phyloP scores from a whole-genome alignment of 305 asterid genomes.

The Fraxinus paxiana region DNA sequence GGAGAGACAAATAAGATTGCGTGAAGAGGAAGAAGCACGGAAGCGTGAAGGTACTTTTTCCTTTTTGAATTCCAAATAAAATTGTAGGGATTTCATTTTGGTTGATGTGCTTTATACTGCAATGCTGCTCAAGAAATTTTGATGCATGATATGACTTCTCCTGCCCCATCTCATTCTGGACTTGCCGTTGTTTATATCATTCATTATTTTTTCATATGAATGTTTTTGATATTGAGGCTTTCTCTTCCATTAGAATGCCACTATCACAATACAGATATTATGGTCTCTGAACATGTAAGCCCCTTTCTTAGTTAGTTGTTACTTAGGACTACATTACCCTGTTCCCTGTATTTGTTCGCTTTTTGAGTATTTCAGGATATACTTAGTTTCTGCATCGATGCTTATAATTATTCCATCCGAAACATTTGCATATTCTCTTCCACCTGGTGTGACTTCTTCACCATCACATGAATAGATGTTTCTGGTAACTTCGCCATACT shows the following conservation, averaged over 20 bases:
- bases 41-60: conserved; percentile 67
- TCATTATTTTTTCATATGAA: background rate
- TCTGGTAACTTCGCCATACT: background rate
- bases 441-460: background rate
- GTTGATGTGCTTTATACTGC: background rate
- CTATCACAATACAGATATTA: background rate
- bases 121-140: background rate
- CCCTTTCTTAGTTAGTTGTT: background rate
- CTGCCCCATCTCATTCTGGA: background rate
- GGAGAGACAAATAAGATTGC: conserved; percentile 63
- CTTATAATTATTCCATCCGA: background rate
- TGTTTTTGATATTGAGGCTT: background rate
- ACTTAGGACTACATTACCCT: background rate
- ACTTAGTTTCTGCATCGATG: background rate
- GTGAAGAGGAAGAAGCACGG: conserved; percentile 84
- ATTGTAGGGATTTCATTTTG: background rate
- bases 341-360: background rate
- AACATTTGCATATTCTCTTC: background rate
- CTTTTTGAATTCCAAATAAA: background rate
- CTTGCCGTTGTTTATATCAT: background rate
- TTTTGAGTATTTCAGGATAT: background rate
- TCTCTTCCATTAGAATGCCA: background rate
- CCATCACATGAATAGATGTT: background rate
- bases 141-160: background rate
- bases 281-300: background rate